Conservation (phyloP, 495 filamentous ascomycete species). For the Aspergillus funiculosus region DNA sequence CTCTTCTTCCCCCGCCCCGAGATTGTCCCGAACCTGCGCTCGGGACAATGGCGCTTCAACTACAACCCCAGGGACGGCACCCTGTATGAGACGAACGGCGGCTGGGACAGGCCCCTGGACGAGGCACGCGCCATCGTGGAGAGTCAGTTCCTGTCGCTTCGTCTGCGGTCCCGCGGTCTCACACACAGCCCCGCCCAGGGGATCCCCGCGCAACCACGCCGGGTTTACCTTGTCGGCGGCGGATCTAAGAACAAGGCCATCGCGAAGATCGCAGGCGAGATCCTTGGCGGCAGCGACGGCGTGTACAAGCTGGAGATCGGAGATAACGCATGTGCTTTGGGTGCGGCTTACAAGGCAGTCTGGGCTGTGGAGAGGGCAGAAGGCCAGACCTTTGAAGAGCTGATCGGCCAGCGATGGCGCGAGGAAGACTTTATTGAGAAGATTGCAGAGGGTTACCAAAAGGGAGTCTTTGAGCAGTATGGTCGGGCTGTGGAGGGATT, state of each 20-base stretch:
- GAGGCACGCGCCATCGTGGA: slow-evolving; percentile 91
- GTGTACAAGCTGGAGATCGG: slow-evolving; percentile 90
- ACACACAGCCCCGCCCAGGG: slow-evolving; percentile 50
- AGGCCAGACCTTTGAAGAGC: slow-evolving; percentile 78
- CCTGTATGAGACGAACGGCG: slow-evolving; percentile 40
- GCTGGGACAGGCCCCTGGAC: slow-evolving; percentile 51
- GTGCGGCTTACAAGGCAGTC: slow-evolving; percentile 93
- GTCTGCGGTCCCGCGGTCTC: slow-evolving; percentile 71
- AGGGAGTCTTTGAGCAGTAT: slow-evolving; percentile 68
- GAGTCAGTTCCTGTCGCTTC: slow-evolving; percentile 83
- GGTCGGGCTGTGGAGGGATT: slow-evolving; percentile 71
- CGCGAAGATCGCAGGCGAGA: slow-evolving; percentile 70
- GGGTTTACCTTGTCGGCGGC: slow-evolving; percentile 91
- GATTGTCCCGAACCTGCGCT: slow-evolving; percentile 82
- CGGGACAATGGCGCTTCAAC: slow-evolving; percentile 79
- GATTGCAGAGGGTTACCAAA: slow-evolving; percentile 74
- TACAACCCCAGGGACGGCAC: slow-evolving; percentile 44
- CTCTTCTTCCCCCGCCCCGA: slow-evolving; percentile 93
- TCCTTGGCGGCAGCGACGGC: slow-evolving; percentile 82
- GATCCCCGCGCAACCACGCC: slow-evolving; percentile 75
- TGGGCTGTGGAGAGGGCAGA: slow-evolving; percentile 72
- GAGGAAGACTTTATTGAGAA: slow-evolving; percentile 77
- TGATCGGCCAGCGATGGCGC: slow-evolving; percentile 75
- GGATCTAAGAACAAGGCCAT: slow-evolving; percentile 85
- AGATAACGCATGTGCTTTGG: slow-evolving; percentile 92